These are phyloP conservation scores for Ramaria rubella DNA, from an alignment of 768 basidiomycete genomes.

Conservation along the genomic window DNA sequence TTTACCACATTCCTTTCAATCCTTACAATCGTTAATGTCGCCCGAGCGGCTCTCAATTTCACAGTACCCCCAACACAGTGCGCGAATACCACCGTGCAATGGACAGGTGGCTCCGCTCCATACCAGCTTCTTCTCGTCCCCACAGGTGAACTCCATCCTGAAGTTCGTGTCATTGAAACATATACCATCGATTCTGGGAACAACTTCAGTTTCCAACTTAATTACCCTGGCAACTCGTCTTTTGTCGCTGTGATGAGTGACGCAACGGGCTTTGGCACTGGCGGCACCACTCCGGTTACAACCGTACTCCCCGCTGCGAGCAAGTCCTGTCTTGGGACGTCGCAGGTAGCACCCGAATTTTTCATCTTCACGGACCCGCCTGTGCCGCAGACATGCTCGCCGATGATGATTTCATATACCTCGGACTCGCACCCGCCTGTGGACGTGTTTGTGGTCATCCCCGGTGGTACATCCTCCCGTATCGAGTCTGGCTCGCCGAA, in stretches of 20 bases:
- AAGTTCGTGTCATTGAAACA: constrained; percentile 14
- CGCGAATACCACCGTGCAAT: constrained; percentile 9
- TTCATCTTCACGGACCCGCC: constrained; percentile 9
- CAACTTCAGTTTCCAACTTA: constrained; percentile 9
- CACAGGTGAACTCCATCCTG: constrained; percentile 13
- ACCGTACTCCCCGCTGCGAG: constrained; percentile 9
- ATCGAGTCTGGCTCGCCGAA: constrained; percentile 2
- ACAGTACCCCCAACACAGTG: constrained; percentile 13
- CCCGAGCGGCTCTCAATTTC: constrained; percentile 11
- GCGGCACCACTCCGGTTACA: constrained; percentile 14
- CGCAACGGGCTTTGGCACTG: constrained; percentile 14
- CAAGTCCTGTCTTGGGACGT: constrained; percentile 11
- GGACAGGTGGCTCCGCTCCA: constrained; percentile 14
- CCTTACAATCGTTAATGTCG: background rate
- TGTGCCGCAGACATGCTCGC: constrained; percentile 10
- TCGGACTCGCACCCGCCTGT: constrained; percentile 10
- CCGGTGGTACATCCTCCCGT: constrained; percentile 14
- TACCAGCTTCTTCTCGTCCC: constrained; percentile 15
- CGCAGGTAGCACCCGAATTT: constrained; percentile 9
- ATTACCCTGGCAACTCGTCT: constrained; percentile 10
- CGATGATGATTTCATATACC: constrained; percentile 14
- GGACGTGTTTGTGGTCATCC: constrained; percentile 12
- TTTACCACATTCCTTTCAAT: background rate
- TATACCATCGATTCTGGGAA: constrained; percentile 10
- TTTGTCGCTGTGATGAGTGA: constrained; percentile 16